phyloP scores from a whole-genome alignment of 176 grass and related monocot species.

The Thalia dealbata region DNA sequence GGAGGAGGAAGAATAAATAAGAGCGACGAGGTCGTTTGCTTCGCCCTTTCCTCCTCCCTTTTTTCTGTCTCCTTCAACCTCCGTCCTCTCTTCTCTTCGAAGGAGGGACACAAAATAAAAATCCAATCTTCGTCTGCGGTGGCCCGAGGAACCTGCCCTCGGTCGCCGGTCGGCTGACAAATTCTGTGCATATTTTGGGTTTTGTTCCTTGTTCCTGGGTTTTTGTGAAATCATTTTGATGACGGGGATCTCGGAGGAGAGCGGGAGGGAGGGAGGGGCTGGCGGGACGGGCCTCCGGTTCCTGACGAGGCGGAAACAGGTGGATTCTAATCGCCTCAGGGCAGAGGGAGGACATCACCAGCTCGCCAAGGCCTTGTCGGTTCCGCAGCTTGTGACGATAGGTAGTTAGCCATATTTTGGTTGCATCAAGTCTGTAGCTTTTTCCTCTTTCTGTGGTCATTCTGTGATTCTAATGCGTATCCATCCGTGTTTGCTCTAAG shows the following conservation, averaged over 20 bases:
- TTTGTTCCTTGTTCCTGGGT: not conserved
- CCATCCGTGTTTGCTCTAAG: not conserved
- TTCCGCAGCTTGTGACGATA: constrained; percentile 55
- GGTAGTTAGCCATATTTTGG: constrained; percentile 39
- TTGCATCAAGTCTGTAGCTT: not conserved
- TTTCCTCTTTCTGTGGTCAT: not conserved
- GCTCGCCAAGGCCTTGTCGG: constrained; percentile 77
- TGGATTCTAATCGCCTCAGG: constrained; percentile 61
- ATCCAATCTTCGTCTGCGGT: not conserved
- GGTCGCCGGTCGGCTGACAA: not conserved
- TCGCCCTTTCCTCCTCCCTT: not conserved
- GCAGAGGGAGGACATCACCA: constrained; percentile 35
- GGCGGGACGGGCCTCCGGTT: constrained; percentile 27
- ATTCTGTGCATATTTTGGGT: not conserved
- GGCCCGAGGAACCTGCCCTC: not conserved
- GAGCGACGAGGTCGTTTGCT: not conserved
- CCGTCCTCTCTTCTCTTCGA: not conserved
- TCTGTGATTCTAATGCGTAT: not conserved
- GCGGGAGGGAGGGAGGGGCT: constrained; percentile 17
- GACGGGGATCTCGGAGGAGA: constrained; percentile 37
- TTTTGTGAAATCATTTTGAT: not conserved
- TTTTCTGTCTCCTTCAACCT: not conserved
- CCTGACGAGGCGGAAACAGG: constrained; percentile 85
- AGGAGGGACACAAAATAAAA: not conserved
- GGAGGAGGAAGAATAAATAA: not conserved